Evolutionary conservation across 495 filamentous ascomycete species (phyloP).

Genomic region (Cercophora scortea): DNA sequence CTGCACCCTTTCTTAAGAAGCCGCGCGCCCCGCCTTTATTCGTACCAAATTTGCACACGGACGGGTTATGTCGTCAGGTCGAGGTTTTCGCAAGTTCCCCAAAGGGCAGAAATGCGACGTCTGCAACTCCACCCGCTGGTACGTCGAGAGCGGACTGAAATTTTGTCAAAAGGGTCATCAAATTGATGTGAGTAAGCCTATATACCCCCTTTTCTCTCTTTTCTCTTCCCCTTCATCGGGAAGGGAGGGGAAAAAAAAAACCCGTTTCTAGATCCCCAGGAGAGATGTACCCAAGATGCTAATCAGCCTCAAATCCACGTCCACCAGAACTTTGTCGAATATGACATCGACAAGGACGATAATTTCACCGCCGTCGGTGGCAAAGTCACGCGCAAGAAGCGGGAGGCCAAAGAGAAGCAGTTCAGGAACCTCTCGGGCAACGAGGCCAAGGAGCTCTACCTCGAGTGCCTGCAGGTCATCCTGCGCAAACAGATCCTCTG

Average conservation of each 20-base stretch:
- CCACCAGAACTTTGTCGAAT: conserved; percentile 38
- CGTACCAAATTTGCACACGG: neutral
- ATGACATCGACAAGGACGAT: conserved; percentile 65
- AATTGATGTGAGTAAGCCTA: conserved; percentile 33
- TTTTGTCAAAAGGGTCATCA: conserved; percentile 49
- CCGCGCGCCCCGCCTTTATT: neutral
- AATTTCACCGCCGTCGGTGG: conserved; percentile 57
- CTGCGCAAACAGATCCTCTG: conserved; percentile 31
- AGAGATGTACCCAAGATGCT: too few species aligned
- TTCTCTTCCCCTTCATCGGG: too few species aligned
- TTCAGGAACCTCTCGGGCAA: conserved; percentile 54
- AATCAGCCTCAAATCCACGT: neutral
- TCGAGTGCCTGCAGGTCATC: conserved; percentile 81
- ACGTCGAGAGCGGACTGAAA: conserved; percentile 39
- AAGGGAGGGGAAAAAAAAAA: too few species aligned
- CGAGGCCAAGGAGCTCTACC: conserved; percentile 64
- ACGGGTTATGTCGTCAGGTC: neutral
- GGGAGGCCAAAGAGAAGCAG: conserved; percentile 47
- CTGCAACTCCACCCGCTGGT: conserved; percentile 40
- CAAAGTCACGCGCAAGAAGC: conserved; percentile 29
- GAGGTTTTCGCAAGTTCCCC: conserved; percentile 18
- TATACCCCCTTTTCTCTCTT: too few species aligned
- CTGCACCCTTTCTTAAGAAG: too few species aligned
- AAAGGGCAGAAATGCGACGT: conserved; percentile 37
- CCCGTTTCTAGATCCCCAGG: too few species aligned